Conservation (phyloP, 2,329 filamentous ascomycete genomes). For the Stachybotrys chartarum region DNA sequence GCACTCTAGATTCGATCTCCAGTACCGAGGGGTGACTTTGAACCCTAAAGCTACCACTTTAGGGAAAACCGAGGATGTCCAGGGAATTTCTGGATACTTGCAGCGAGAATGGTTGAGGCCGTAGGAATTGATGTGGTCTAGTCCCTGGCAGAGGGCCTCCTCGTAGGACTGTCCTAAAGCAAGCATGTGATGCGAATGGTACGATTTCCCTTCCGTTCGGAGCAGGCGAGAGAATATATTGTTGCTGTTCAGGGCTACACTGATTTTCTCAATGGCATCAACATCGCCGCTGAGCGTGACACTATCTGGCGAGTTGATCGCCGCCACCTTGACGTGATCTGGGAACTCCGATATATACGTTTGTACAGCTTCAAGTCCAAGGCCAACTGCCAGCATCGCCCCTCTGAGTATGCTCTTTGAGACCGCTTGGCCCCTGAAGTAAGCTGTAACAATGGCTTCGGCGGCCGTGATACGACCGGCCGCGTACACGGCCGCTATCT, state of each 20-base stretch:
- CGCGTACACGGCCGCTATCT: constrained; percentile 18
- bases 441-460: constrained; percentile 6
- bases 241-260: background rate
- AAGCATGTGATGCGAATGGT: constrained; percentile 5
- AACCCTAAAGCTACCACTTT: background rate
- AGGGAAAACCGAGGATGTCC: background rate
- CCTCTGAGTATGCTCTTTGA: background rate
- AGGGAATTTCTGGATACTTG: background rate
- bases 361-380: constrained; percentile 2
- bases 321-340: constrained; percentile 8
- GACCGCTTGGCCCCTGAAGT: constrained; percentile 6
- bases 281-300: constrained; percentile 11
- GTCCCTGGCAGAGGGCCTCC: background rate
- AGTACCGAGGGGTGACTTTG: background rate
- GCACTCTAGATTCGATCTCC: background rate
- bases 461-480: constrained; percentile 4
- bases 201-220: background rate
- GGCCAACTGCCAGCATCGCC: constrained; percentile 8
- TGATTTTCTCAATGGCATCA: constrained; percentile 2
- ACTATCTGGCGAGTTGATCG: constrained; percentile 9
- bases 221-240: constrained; percentile 1
- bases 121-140: background rate
- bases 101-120: background rate
- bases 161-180: background rate
- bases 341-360: constrained; percentile 3